A percentile compares a stretch with the other conserved stretches of the same genome.
Evolutionary conservation across 139 green algal species (phyloP).

Genomic region (Auxenochlorella pyrenoidosa): DNA sequence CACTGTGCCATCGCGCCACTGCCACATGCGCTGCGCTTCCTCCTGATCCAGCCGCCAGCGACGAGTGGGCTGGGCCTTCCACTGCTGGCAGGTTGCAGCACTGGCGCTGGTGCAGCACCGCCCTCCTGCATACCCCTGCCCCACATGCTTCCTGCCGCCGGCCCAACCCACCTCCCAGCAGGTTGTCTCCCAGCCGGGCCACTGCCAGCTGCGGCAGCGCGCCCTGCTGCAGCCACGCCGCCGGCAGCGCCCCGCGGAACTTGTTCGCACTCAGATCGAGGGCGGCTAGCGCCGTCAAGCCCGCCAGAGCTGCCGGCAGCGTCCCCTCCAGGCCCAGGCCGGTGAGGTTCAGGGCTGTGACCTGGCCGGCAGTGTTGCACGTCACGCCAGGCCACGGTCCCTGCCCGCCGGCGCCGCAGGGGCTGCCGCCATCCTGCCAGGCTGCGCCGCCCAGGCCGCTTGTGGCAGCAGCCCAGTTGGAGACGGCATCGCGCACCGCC

Average conservation of each 20-base stretch:
- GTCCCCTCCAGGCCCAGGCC: constrained; percentile 32
- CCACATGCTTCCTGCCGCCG: not conserved
- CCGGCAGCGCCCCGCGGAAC: not conserved
- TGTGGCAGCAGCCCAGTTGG: constrained; percentile 3
- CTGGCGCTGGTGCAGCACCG: not conserved
- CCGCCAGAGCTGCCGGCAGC: constrained; percentile 20
- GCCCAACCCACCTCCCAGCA: not conserved
- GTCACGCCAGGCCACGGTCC: not conserved
- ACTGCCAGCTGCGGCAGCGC: not conserved
- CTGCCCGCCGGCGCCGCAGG: constrained; percentile 9
- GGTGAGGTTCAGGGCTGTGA: not conserved
- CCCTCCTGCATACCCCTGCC: not conserved
- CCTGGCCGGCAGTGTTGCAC: not conserved
- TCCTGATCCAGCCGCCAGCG: not conserved
- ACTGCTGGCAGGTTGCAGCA: not conserved
- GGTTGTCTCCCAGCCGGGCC: not conserved
- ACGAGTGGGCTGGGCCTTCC: not conserved
- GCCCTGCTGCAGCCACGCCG: not conserved
- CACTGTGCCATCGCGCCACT: no score
- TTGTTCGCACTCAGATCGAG: constrained; percentile 26
- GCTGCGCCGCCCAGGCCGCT: not conserved
- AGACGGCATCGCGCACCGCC: not conserved
- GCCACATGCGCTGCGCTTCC: no score
- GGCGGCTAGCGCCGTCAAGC: constrained; percentile 8
- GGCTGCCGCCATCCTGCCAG: constrained; percentile 5